Evolutionary conservation across 2,329 filamentous ascomycete genomes (phyloP).

Genomic region (Malbranchea cinnamomea): DNA sequence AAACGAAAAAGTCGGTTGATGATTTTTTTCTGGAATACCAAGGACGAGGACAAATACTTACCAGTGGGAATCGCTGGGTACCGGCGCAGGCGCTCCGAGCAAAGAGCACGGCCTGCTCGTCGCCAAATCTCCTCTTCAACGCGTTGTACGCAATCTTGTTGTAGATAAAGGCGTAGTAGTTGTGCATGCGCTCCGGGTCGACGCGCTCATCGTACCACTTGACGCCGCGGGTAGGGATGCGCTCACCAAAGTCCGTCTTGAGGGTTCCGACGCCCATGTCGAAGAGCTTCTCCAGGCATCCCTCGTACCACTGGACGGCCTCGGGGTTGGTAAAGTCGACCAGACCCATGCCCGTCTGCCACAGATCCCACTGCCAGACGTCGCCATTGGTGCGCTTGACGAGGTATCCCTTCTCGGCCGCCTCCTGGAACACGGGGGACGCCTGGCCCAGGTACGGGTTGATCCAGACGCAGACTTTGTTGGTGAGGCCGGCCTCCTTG

Average conservation of each 20-base stretch:
- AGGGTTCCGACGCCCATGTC: slow-evolving; percentile 49
- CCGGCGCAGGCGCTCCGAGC: slow-evolving; percentile 48
- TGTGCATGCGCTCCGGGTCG: slow-evolving; percentile 50
- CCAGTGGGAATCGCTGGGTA: slow-evolving; percentile 46
- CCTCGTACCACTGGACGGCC: slow-evolving; percentile 44
- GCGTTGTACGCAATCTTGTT: slow-evolving; percentile 50
- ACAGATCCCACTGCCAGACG: slow-evolving; percentile 54
- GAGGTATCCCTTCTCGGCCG: slow-evolving; percentile 45
- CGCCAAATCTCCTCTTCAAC: slow-evolving; percentile 37
- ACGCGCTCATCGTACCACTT: slow-evolving; percentile 42
- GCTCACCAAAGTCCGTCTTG: slow-evolving; percentile 56
- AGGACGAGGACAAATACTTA: too few relatives aligned
- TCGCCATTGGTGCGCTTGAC: slow-evolving; percentile 50
- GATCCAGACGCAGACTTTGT: slow-evolving; percentile 55
- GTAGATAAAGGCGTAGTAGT: slow-evolving; percentile 51
- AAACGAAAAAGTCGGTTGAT: too few relatives aligned
- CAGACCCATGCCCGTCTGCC: slow-evolving; percentile 54
- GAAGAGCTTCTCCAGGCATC: slow-evolving; percentile 43
- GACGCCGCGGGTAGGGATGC: slow-evolving; percentile 46
- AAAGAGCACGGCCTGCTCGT: slow-evolving; percentile 43
- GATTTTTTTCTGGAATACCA: too few relatives aligned
- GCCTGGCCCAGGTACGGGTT: slow-evolving; percentile 54
- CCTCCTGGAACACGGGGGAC: slow-evolving; percentile 43
- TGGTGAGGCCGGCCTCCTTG: slow-evolving; percentile 43
- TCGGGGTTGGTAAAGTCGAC: slow-evolving; percentile 53